Conservation (phyloP, 2,329 filamentous ascomycete genomes). For the Venturia pyrina region DNA sequence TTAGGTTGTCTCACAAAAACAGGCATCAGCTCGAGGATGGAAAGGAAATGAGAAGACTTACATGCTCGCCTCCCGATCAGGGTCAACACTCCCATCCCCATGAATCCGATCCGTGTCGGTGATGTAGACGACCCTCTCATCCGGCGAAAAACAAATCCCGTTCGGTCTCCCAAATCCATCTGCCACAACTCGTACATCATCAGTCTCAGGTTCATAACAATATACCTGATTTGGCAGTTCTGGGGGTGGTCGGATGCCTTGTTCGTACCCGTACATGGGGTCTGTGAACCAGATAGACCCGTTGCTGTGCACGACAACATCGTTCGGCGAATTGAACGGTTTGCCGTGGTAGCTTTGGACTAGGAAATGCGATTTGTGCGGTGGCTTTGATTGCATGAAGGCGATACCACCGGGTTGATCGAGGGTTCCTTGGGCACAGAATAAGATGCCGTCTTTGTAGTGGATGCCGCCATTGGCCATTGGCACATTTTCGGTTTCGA, state of each 20-base stretch:
- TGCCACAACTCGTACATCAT: slow-evolving; percentile 31
- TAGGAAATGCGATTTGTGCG: neutral
- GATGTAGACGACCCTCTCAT: slow-evolving; percentile 35
- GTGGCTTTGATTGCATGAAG: slow-evolving; percentile 15
- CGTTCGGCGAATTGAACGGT: slow-evolving; percentile 13
- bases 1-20: no score
- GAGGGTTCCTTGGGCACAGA: slow-evolving; percentile 26
- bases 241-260: slow-evolving; percentile 23
- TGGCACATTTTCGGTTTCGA: neutral
- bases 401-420: slow-evolving; percentile 19
- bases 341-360: slow-evolving; percentile 11
- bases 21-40: neutral
- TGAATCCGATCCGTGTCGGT: slow-evolving; percentile 27
- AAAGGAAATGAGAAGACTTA: neutral
- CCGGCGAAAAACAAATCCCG: slow-evolving; percentile 35
- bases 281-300: slow-evolving; percentile 44
- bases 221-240: slow-evolving; percentile 29
- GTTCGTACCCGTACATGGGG: slow-evolving; percentile 26
- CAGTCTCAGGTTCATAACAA: slow-evolving; percentile 32
- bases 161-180: slow-evolving; percentile 34
- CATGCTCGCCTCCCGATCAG: neutral
- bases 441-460: slow-evolving; percentile 22
- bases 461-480: slow-evolving; percentile 23
- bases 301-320: slow-evolving; percentile 14
- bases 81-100: neutral